Evolutionary conservation across 2,329 filamentous ascomycete species (phyloP).

Genomic region (Alternaria dauci): DNA sequence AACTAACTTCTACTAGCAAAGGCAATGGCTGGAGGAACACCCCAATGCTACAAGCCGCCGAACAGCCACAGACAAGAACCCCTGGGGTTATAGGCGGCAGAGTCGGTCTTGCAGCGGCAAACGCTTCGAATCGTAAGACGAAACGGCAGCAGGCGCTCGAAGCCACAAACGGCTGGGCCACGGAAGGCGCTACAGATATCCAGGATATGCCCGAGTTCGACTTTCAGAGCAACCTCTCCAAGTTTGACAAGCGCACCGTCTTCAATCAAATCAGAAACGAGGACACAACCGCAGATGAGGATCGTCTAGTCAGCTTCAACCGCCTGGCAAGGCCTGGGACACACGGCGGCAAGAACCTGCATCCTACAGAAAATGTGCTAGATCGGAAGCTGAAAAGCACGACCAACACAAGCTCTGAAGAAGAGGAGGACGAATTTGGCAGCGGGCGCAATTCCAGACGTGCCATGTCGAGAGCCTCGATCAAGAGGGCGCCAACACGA

Average conservation of each 20-base stretch:
- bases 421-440: conserved; percentile 51
- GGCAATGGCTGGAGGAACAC: conserved; percentile 74
- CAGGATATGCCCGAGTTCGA: conserved; percentile 95
- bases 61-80: conserved; percentile 47
- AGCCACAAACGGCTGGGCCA: conserved; percentile 86
- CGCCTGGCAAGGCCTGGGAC: conserved; percentile 64
- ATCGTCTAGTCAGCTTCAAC: conserved; percentile 91
- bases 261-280: conserved; percentile 93
- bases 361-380: conserved; percentile 90
- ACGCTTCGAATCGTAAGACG: conserved; percentile 52
- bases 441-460: conserved; percentile 51
- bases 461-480: conserved; percentile 51
- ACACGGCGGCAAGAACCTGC: conserved; percentile 81
- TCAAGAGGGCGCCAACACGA: conserved; percentile 49
- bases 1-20: conserved; percentile 49
- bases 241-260: conserved; percentile 91
- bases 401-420: conserved; percentile 46
- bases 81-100: conserved; percentile 51
- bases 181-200: conserved; percentile 93
- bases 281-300: conserved; percentile 87
- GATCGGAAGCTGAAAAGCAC: conserved; percentile 60
- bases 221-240: conserved; percentile 86
- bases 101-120: conserved; percentile 49
- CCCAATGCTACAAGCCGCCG: conserved; percentile 70
- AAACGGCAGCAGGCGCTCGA: conserved; percentile 61